These are phyloP conservation scores for Danielia reshetovae DNA, from an alignment of 805 yeast species.

Conservation along the genomic window DNA sequence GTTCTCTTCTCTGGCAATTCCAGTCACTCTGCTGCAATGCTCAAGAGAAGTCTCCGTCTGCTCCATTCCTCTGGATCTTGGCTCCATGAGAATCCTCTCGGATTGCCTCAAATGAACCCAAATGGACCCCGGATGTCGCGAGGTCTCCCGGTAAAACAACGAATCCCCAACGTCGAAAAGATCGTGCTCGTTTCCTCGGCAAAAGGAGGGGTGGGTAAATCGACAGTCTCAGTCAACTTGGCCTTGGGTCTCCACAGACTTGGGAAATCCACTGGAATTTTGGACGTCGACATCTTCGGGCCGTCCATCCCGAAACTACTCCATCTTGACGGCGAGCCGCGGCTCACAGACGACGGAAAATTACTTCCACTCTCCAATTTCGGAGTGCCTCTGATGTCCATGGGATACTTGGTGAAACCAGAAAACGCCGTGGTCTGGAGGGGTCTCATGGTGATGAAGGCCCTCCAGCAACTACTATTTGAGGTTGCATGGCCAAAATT, in stretches of 20 bases:
- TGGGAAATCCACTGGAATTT: constrained; percentile 60
- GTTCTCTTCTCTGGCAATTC: no score
- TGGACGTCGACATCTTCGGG: constrained; percentile 82
- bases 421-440: constrained; percentile 79
- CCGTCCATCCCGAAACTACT: constrained; percentile 77
- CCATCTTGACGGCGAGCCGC: constrained; percentile 67
- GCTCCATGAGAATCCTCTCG: constrained; percentile 37
- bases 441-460: constrained; percentile 84
- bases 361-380: constrained; percentile 66
- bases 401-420: constrained; percentile 74
- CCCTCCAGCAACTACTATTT: constrained; percentile 75
- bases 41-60: background rate
- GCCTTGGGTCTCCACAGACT: constrained; percentile 56
- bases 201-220: constrained; percentile 81
- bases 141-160: constrained; percentile 53
- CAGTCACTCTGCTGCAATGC: no score
- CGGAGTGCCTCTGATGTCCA: constrained; percentile 82
- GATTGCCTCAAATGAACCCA: constrained; percentile 27
- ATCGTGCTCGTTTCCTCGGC: constrained; percentile 69
- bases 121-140: constrained; percentile 35
- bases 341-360: constrained; percentile 48
- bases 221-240: constrained; percentile 67
- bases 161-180: constrained; percentile 57
- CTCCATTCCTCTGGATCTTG: constrained; percentile 2
- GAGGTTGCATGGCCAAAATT: constrained; percentile 72